These are phyloP conservation scores for Dendrobium huoshanense DNA, from an alignment of 106 monocot species.

Conservation along the genomic window DNA sequence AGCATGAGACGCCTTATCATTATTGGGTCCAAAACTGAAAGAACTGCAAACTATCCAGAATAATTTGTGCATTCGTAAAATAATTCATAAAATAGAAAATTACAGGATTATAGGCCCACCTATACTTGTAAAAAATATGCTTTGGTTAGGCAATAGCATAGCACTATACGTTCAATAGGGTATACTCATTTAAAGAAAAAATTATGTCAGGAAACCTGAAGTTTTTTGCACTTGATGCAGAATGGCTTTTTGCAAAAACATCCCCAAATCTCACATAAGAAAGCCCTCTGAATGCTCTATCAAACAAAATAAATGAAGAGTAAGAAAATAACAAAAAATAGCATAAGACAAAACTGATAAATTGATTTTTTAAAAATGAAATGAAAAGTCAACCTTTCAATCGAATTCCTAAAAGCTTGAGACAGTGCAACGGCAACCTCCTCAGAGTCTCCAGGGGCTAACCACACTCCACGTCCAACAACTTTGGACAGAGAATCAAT, in stretches of 20 bases:
- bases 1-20: background rate
- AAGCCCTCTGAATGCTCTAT: conserved; percentile 67
- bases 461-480: conserved; percentile 73
- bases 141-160: background rate
- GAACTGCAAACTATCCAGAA: background rate
- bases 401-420: conserved; percentile 76
- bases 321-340: background rate
- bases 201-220: conserved; percentile 46
- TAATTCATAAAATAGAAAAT: background rate
- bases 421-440: conserved; percentile 84
- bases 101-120: background rate
- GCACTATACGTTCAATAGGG: background rate
- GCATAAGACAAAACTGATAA: background rate
- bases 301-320: conserved; percentile 10
- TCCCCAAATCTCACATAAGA: conserved; percentile 92
- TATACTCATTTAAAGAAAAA: background rate
- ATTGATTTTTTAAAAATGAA: background rate
- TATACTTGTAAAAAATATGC: background rate
- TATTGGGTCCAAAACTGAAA: background rate
- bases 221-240: conserved; percentile 39
- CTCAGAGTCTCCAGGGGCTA: conserved; percentile 91
- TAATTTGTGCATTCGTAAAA: background rate
- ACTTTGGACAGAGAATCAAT: conserved; percentile 24
- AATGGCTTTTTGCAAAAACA: conserved; percentile 71
- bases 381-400: conserved; percentile 68